Conservation (phyloP, 225 moss, liverwort and hornwort species). For the Antitrichia curtipendula region DNA sequence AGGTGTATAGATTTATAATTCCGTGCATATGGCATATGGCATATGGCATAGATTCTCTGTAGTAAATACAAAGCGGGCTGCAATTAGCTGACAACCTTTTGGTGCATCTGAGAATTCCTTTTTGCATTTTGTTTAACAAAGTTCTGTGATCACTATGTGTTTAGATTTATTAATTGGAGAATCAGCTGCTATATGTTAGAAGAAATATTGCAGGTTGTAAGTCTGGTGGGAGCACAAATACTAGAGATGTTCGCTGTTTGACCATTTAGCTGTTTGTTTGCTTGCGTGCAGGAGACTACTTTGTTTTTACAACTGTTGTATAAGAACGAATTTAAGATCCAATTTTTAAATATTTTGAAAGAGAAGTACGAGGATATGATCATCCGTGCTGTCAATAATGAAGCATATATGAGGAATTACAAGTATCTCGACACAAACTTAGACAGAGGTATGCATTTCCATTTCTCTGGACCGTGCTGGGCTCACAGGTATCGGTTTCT, state of each 20-base stretch:
- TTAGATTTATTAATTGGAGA: neutral
- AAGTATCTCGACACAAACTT: constrained; percentile 58
- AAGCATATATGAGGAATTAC: constrained; percentile 21
- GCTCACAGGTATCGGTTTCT: neutral
- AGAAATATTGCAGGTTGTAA: neutral
- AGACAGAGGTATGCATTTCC: constrained; percentile 65
- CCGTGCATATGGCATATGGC: neutral
- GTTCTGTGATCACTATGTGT: neutral
- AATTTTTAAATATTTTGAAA: constrained; percentile 52
- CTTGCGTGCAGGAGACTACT: constrained; percentile 67
- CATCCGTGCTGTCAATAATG: constrained; percentile 11
- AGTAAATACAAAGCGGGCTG: neutral
- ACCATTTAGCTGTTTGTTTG: neutral
- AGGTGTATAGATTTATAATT: neutral
- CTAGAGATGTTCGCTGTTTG: neutral
- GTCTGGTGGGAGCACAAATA: neutral
- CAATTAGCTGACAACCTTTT: neutral
- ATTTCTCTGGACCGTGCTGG: neutral
- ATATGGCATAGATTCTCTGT: neutral
- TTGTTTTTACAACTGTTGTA: constrained; percentile 86
- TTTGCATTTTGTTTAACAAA: neutral
- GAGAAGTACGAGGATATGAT: constrained; percentile 55
- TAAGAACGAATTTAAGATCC: constrained; percentile 59
- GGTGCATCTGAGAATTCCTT: neutral
- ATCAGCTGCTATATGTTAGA: neutral